Percentiles rank a stretch among this genome's conserved stretches.
Evolutionary conservation across 345 rosid species (phyloP).

Genomic region (Eucalyptus pauciflora): DNA sequence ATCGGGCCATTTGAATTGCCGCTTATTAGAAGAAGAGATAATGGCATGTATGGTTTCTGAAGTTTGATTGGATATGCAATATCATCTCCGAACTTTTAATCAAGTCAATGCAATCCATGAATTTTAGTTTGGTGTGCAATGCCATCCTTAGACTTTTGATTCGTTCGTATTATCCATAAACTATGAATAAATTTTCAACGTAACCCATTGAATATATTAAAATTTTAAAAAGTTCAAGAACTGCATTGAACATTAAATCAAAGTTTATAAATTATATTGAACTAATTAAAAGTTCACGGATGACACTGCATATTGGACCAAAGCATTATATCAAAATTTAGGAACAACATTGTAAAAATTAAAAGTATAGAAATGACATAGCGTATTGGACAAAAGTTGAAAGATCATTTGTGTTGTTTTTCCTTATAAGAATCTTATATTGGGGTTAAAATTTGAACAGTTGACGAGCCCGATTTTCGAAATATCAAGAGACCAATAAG

Average conservation of each 20-base stretch:
- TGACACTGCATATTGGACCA: neutral
- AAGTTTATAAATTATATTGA: accelerated
- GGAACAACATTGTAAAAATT: neutral
- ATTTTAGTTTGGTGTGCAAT: no score
- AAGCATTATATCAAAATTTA: neutral
- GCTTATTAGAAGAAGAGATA: neutral
- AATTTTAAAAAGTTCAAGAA: neutral
- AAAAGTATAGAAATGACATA: accelerated
- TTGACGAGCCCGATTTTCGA: accelerated
- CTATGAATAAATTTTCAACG: neutral
- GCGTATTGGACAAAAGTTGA: accelerated
- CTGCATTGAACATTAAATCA: neutral
- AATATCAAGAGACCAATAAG: neutral
- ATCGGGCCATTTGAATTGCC: neutral
- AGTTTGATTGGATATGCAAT: neutral
- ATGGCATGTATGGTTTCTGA: accelerated
- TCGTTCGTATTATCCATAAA: neutral
- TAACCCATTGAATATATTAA: neutral
- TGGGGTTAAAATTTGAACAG: accelerated
- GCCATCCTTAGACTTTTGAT: neutral
- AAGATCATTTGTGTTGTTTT: accelerated
- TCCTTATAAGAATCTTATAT: neutral
- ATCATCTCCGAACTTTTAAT: no score
- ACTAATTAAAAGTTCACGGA: no score
- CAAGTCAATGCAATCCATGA: neutral